Base-by-base conservation (phyloP, 352 stramenopile species). In the Phytophthora pistaciae region DNA sequence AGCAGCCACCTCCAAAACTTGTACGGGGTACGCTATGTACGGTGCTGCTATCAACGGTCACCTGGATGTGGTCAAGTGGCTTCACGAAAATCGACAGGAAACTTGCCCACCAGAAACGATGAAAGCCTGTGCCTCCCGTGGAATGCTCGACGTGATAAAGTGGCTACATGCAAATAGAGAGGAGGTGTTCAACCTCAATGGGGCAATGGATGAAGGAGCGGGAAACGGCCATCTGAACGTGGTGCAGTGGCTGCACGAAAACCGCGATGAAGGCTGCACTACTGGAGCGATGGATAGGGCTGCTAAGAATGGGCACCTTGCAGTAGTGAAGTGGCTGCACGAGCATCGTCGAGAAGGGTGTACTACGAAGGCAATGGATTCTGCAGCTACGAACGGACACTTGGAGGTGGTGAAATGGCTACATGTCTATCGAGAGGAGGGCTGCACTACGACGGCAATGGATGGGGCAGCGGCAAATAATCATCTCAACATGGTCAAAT, bases 341-440 rank as follows among this genome's bases (percentile, higher is more conserved):
- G 14, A 57, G 38, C 18, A 56, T 11, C 50, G 52, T 40, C 27
- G 3, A 5, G 52, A 56, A 25, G 52, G 52, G 9, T 63, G 61
- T 33, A 68, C 61, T 25, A 16, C 23, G 21, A 14, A 2, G 13
- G 63, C 63, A 25, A 69, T 68, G 52, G 42, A 68, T 49, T 16
- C 27, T 9, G 23, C 61, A 5, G 44, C 42, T 18, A 36, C 3
- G 2, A 64, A 58, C 3, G 53, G 54, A 16, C 54, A 64, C 49
- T 54, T 57, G 20, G 62, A 69, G 11, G 21, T 63, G 5, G 62
- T 69, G 10, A 64, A 50, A 13, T 63, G 62, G 29, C 6, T 58
- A 18, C 62, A 69, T 23, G 33, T 11, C 14, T 50, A 64, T 64
- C 62, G 62, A 56, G 27, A 27, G 13, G 52, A 69, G n/a, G 27